Conservation (phyloP, 2,329 filamentous ascomycete genomes). For the Magnaporthiopsis incrustans region DNA sequence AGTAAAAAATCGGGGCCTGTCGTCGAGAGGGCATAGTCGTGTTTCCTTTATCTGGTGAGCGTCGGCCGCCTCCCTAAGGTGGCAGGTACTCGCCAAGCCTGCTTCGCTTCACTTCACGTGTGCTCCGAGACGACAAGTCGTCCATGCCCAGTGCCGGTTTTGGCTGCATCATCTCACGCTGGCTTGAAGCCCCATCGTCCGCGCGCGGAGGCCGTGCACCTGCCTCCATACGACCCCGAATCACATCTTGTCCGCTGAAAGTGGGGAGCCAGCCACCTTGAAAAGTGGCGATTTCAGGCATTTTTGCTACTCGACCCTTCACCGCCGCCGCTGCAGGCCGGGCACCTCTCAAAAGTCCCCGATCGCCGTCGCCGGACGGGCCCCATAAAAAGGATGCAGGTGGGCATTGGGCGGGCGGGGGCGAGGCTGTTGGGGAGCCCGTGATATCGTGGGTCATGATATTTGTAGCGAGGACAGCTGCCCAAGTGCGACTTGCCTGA, state of each 20-base stretch:
- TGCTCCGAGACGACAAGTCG: neutral
- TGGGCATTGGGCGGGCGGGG: neutral
- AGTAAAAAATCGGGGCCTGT: neutral
- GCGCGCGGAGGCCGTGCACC: neutral
- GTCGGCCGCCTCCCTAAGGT: too few relatives aligned
- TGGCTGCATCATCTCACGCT: neutral
- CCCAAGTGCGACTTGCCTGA: neutral
- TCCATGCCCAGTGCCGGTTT: neutral
- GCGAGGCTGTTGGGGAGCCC: neutral
- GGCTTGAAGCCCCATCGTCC: neutral
- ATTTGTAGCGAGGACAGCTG: neutral
- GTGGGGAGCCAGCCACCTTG: neutral
- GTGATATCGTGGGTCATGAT: neutral
- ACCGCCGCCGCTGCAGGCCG: neutral
- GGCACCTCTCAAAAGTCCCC: neutral
- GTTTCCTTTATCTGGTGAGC: neutral
- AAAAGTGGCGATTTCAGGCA: neutral
- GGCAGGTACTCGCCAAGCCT: neutral
- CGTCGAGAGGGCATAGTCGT: neutral
- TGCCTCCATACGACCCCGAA: neutral
- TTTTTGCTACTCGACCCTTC: neutral
- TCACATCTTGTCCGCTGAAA: neutral
- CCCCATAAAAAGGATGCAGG: neutral
- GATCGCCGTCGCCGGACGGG: neutral
- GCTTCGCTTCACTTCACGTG: neutral